Conservation (phyloP, 306 rosid genomes). For the Clitoria ternatea region DNA sequence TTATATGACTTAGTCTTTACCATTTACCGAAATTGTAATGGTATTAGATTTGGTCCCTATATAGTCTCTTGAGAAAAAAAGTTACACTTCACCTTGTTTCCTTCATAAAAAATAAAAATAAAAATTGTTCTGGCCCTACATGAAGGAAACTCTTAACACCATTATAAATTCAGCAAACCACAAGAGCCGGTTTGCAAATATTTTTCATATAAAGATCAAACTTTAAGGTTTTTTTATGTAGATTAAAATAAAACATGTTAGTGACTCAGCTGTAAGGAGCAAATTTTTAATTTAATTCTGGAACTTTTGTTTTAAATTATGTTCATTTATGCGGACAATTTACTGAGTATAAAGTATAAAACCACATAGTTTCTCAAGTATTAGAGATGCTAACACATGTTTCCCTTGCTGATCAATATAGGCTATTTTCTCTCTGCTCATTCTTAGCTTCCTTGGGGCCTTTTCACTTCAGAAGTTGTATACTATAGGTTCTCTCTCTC, state of each 20-base stretch:
- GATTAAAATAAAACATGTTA: not conserved
- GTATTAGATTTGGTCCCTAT: not conserved
- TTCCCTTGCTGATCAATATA: slow-evolving; percentile 37
- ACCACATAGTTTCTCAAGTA: not conserved
- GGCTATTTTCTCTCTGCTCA: slow-evolving; percentile 63
- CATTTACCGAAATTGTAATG: not conserved
- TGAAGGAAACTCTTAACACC: not conserved
- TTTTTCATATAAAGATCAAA: not conserved
- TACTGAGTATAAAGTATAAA: not conserved
- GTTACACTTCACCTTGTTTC: not conserved
- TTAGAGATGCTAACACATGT: slow-evolving; percentile 18
- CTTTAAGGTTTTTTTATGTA: not conserved
- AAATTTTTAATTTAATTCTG: not conserved
- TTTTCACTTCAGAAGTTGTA: slow-evolving; percentile 61
- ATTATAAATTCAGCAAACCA: not conserved
- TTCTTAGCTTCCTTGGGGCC: slow-evolving; percentile 70
- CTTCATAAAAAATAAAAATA: too few relatives aligned
- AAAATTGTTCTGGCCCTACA: not conserved
- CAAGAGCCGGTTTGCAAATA: not conserved
- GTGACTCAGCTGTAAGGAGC: not conserved
- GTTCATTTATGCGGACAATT: not conserved
- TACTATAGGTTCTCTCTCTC: slow-evolving; percentile 54
- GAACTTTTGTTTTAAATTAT: not conserved
- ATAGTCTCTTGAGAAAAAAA: not conserved
- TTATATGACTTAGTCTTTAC: not conserved